Percentiles rank a stretch among this genome's conserved stretches.
phyloP scores from a whole-genome alignment of 129 eudicot species.

The Solidago caesia region DNA sequence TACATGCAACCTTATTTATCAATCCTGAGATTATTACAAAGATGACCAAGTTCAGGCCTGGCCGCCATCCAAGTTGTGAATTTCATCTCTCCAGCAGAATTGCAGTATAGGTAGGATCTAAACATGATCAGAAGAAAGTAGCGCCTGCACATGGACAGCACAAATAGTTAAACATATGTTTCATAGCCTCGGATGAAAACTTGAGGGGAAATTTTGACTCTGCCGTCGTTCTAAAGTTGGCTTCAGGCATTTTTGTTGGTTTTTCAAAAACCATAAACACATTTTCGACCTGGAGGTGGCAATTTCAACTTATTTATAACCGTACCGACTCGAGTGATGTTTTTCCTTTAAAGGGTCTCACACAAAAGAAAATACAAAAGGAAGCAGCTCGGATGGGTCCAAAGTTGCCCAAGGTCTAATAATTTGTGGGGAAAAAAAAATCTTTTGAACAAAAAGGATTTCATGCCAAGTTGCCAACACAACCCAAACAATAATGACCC shows the following conservation, averaged over 20 bases:
- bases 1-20: conserved; percentile 43
- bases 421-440: too few relatives aligned
- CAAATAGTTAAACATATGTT: not conserved
- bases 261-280: not conserved
- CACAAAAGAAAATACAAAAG: too few relatives aligned
- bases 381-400: too few relatives aligned
- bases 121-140: conserved; percentile 78
- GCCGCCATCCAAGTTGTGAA: conserved; percentile 74
- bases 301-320: too few relatives aligned
- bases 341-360: too few relatives aligned
- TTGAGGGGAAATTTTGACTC: not conserved
- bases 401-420: too few relatives aligned
- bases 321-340: too few relatives aligned
- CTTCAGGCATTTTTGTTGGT: not conserved
- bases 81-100: conserved; percentile 40
- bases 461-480: too few relatives aligned
- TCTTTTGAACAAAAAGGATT: too few relatives aligned
- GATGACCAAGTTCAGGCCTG: conserved; percentile 94
- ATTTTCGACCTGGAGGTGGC: too few relatives aligned
- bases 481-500: too few relatives aligned
- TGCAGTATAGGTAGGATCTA: conserved; percentile 73
- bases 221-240: not conserved
- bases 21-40: conserved; percentile 81
- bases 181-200: not conserved
- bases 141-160: conserved; percentile 61